Conservation (phyloP, 176 grass and related monocot genomes). For the Oryza rufipogon region DNA sequence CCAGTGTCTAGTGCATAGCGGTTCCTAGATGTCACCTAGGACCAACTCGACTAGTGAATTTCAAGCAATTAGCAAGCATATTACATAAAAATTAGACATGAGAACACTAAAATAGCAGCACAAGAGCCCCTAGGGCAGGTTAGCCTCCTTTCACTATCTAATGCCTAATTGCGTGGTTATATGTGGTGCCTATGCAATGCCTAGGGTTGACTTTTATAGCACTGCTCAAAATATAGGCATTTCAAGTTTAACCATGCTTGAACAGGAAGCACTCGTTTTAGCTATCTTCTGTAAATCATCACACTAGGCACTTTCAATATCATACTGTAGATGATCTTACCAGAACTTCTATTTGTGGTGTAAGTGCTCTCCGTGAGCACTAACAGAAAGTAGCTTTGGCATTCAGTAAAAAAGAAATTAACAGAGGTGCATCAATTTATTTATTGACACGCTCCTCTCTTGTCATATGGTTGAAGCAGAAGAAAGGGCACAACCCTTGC, state of each 20-base stretch:
- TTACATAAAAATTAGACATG: not conserved
- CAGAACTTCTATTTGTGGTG: not conserved
- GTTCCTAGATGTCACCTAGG: not conserved
- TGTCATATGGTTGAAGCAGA: conserved; percentile 28
- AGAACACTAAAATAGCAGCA: not conserved
- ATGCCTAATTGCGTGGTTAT: not conserved
- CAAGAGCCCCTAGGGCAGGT: not conserved
- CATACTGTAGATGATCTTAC: not conserved
- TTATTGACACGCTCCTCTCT: conserved; percentile 15
- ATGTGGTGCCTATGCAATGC: too few relatives aligned
- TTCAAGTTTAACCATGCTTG: not conserved
- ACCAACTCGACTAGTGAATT: not conserved
- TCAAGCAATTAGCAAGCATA: not conserved
- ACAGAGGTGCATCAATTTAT: not conserved
- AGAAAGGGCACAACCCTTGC: conserved; percentile 39
- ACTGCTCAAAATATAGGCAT: not conserved
- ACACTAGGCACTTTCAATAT: not conserved
- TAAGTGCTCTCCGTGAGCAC: not conserved
- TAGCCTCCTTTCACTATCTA: not conserved
- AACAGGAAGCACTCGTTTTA: not conserved
- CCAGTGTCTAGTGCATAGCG: not conserved
- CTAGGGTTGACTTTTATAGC: not conserved
- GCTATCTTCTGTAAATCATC: not conserved
- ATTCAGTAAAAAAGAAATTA: not conserved
- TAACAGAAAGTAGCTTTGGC: not conserved